Percentiles rank a stretch among this genome's conserved stretches.
These are phyloP conservation scores for Tulasnella calospora DNA, from an alignment of 768 basidiomycete genomes.

Conservation along the genomic window DNA sequence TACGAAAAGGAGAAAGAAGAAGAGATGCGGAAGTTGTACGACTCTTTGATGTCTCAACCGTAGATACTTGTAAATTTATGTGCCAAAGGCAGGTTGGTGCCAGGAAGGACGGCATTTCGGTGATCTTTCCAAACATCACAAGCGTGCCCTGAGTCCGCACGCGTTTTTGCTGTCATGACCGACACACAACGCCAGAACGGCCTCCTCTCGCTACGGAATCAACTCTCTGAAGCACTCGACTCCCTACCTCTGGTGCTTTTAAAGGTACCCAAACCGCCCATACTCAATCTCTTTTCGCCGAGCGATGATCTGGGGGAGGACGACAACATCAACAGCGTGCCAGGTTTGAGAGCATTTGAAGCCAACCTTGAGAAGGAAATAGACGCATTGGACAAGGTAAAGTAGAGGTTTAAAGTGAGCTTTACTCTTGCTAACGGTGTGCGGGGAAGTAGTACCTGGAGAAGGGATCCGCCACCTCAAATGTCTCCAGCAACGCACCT, in stretches of 20 bases:
- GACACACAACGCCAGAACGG: neutral
- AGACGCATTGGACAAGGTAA: slow-evolving; percentile 43
- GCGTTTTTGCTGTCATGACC: neutral
- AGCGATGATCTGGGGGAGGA: neutral
- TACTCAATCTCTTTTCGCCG: slow-evolving; percentile 16
- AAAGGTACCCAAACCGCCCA: slow-evolving; percentile 23
- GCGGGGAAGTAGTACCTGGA: slow-evolving; percentile 6
- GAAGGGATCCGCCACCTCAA: neutral
- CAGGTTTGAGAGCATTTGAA: slow-evolving; percentile 42
- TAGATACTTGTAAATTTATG: neutral
- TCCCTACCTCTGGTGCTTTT: slow-evolving; percentile 20
- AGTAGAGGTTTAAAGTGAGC: slow-evolving; percentile 17
- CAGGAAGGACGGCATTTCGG: neutral
- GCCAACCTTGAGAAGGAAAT: slow-evolving; percentile 46
- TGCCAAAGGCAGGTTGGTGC: neutral
- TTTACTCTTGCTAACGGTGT: neutral
- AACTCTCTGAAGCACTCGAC: slow-evolving; percentile 24
- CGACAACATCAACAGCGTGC: slow-evolving; percentile 31
- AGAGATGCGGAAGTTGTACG: slow-evolving; percentile 22
- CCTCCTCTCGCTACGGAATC: slow-evolving; percentile 15
- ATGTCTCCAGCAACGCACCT: slow-evolving; percentile 60
- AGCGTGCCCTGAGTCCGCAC: neutral
- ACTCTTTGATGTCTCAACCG: slow-evolving; percentile 3
- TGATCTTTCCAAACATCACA: neutral
- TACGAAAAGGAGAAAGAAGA: slow-evolving; percentile 17